Evolutionary conservation across 148 eudicot genomes (phyloP).

Genomic region (Rheum nobile): DNA sequence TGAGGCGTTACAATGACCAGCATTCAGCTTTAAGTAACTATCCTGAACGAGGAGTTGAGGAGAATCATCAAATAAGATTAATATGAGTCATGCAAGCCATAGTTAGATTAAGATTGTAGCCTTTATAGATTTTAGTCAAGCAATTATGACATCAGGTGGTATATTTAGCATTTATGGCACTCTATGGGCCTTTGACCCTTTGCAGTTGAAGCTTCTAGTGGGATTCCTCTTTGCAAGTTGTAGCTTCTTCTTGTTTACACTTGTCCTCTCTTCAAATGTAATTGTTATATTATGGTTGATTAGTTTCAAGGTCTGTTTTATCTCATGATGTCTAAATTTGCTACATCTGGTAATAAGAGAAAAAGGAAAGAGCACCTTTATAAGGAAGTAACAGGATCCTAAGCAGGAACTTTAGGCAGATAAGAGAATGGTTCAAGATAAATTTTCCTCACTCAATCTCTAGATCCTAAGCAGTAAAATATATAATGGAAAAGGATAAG

Average conservation of each 20-base stretch:
- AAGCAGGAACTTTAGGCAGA: background rate
- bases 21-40: background rate
- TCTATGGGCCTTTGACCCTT: background rate
- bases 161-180: background rate
- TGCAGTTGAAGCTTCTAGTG: background rate
- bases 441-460: background rate
- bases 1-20: background rate
- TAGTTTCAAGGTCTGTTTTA: background rate
- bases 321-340: background rate
- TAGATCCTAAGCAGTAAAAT: background rate
- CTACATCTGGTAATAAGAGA: background rate
- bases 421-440: too few relatives aligned
- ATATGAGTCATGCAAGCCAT: background rate
- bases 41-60: background rate
- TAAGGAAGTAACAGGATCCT: background rate
- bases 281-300: background rate
- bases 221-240: background rate
- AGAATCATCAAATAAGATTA: background rate
- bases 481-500: background rate
- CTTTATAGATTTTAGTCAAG: background rate
- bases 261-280: background rate
- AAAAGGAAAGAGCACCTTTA: background rate
- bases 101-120: background rate
- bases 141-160: background rate
- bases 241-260: background rate